Evolutionary conservation across 192 early-diverging fungal genomes (phyloP), one percentile per base, ranked within the genome.

Genomic region (Backusella psychrophila): DNA sequence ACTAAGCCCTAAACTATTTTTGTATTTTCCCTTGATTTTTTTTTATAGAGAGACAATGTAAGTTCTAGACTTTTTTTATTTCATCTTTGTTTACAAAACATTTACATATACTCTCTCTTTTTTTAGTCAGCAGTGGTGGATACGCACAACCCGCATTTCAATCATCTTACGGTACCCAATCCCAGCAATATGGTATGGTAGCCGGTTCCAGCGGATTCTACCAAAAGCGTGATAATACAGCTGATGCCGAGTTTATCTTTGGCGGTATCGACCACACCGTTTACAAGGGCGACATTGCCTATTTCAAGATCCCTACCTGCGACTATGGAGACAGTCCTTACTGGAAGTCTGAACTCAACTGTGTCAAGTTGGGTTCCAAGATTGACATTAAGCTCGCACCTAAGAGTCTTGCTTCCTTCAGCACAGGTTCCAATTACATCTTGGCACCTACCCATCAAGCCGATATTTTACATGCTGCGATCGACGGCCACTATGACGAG

Each of bases 191-290:
- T 29, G 78, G 78, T 14, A 71, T 71, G 31, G 73, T 53, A 1
- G 33, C 56, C 26, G 46, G 56, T 1, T 42, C 33, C 15, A 63
- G 31, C 29, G 74, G 66, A n/a, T 69, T 70, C 68, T 71, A 74
- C 56, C 49, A 53, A 46, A 79, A 79, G 33, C 49, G 78, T 38
- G 52, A 31, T 15, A 34, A 78, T 34, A 69, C n/a, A 3, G 14
- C 73, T 31, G 56, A 79, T 8, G 78, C 52, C 23, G 68, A 79
- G 11, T 79, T 79, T 36, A 75, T 79, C 38, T 56, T 79, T 70
- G 78, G 78, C 31, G 78, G 78, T n/a, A 42, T 79, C 11, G 78
- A 79, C 42, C 78, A 79, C 46, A 66, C 36, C 6, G 69, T 79
- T 7, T 79, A 79, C 56, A 75, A 79, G 52, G 78, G 78, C 17